Conservation (phyloP, 2,329 filamentous ascomycete genomes). For the Fusarium sp. region DNA sequence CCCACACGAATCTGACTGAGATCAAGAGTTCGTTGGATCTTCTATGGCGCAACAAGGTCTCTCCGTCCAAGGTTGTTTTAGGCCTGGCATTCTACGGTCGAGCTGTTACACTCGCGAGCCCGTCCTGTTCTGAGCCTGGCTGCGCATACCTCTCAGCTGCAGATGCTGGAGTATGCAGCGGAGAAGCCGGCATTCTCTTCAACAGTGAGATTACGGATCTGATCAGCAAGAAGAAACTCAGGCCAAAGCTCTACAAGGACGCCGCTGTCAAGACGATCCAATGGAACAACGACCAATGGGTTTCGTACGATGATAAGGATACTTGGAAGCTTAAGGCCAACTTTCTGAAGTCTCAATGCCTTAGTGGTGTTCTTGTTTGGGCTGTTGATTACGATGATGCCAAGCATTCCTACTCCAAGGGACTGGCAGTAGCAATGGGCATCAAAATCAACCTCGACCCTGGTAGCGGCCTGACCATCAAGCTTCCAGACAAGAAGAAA, state of each 20-base stretch:
- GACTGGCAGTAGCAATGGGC: neutral
- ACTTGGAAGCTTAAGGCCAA: neutral
- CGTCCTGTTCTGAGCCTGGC: conserved; percentile 29
- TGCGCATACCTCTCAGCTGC: neutral
- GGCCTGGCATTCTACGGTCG: conserved; percentile 58
- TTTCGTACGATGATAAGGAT: neutral
- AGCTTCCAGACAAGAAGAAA: neutral
- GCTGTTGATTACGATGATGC: neutral
- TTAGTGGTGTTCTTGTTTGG: neutral
- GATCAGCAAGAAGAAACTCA: neutral
- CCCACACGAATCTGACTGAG: conserved; percentile 61
- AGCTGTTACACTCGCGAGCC: conserved; percentile 23
- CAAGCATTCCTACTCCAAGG: neutral
- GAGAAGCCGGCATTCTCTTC: neutral
- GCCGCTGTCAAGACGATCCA: neutral
- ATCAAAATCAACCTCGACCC: neutral
- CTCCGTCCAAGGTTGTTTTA: conserved; percentile 54
- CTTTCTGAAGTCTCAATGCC: neutral
- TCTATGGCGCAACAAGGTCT: conserved; percentile 57
- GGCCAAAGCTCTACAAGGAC: neutral
- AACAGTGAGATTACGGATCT: neutral
- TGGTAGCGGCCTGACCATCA: neutral
- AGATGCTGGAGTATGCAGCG: neutral
- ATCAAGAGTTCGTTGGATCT: conserved; percentile 56
- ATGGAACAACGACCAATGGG: neutral